Conservation (phyloP, 2,329 filamentous ascomycete species). For the Pseudogymnoascus verrucosus region DNA sequence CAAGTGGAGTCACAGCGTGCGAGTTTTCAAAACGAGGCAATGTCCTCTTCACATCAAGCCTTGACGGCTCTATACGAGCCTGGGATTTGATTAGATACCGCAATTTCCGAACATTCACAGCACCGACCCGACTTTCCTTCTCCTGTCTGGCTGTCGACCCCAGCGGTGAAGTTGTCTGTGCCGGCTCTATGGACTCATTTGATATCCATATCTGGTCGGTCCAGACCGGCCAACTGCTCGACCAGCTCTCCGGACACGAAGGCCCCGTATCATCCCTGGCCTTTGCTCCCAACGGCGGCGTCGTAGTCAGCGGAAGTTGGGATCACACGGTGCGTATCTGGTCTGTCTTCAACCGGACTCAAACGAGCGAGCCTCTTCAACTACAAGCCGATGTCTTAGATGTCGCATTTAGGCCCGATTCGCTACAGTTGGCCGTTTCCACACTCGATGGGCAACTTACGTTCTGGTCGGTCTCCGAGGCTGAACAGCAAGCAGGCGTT, state of each 20-base stretch:
- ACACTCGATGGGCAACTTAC: conserved; percentile 89
- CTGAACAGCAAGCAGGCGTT: conserved; percentile 74
- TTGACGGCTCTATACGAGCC: conserved; percentile 88
- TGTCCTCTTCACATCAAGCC: conserved; percentile 87
- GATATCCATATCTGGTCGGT: conserved; percentile 99
- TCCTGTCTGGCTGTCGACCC: conserved; percentile 94
- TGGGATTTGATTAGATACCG: conserved; percentile 96
- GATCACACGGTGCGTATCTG: conserved; percentile 92
- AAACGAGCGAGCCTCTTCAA: conserved; percentile 90
- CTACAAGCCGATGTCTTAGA: conserved; percentile 85
- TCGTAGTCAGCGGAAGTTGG: conserved; percentile 89
- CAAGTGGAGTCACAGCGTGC: conserved; percentile 85
- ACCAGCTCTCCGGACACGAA: conserved; percentile 85
- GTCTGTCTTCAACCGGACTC: conserved; percentile 89
- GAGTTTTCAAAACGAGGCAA: conserved; percentile 94
- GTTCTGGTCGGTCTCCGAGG: conserved; percentile 90
- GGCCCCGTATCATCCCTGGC: conserved; percentile 82
- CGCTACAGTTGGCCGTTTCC: conserved; percentile 81
- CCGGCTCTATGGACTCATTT: conserved; percentile 90
- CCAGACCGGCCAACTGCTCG: conserved; percentile 89
- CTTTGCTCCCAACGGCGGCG: conserved; percentile 79
- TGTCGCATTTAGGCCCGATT: conserved; percentile 82
- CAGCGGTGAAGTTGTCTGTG: conserved; percentile 91
- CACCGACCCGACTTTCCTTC: conserved; percentile 83
- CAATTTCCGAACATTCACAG: conserved; percentile 96